Percentiles rank a stretch among this genome's conserved stretches.
These are phyloP conservation scores for Ustilago tritici DNA, from an alignment of 1,284 basidiomycete genomes.

Conservation along the genomic window DNA sequence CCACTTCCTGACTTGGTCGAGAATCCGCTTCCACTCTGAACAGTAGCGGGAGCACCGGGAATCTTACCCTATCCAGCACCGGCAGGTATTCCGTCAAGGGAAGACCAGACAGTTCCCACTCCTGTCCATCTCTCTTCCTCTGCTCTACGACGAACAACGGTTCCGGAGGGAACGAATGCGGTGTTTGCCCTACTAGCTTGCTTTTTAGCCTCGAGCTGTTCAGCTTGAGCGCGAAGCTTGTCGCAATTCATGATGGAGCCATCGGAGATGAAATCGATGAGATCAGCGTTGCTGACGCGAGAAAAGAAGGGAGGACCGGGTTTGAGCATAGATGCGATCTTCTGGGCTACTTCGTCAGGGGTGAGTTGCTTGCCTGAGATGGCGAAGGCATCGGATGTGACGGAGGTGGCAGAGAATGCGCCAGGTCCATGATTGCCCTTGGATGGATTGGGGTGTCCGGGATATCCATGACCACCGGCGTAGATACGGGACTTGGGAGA, in stretches of 20 bases:
- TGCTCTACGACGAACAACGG: constrained; percentile 30
- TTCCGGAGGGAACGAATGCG: constrained; percentile 32
- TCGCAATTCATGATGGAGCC: constrained; percentile 60
- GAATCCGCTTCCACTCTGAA: constrained; percentile 19
- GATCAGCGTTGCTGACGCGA: constrained; percentile 55
- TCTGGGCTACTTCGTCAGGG: constrained; percentile 55
- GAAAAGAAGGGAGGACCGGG: constrained; percentile 63
- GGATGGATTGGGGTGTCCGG: constrained; percentile 17
- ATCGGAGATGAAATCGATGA: constrained; percentile 57
- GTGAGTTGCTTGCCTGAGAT: constrained; percentile 47
- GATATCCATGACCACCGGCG: constrained; percentile 39
- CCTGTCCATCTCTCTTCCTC: constrained; percentile 50
- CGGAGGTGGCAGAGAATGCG: constrained; percentile 19
- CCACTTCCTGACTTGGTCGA: constrained; percentile 12
- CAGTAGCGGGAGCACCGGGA: constrained; percentile 26
- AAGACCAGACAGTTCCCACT: constrained; percentile 58
- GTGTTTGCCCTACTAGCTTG: constrained; percentile 24
- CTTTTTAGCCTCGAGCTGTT: constrained; percentile 26
- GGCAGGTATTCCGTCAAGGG: constrained; percentile 50
- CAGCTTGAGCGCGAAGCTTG: constrained; percentile 27
- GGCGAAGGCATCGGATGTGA: constrained; percentile 19
- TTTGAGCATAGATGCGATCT: constrained; percentile 61
- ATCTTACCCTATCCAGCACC: constrained; percentile 44
- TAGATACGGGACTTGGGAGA: constrained; percentile 57
- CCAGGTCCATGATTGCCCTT: constrained; percentile 5